Evolutionary conservation across 139 green algal species (phyloP), one percentile per base, ranked within the genome.

Genomic region (Microglena sp.): DNA sequence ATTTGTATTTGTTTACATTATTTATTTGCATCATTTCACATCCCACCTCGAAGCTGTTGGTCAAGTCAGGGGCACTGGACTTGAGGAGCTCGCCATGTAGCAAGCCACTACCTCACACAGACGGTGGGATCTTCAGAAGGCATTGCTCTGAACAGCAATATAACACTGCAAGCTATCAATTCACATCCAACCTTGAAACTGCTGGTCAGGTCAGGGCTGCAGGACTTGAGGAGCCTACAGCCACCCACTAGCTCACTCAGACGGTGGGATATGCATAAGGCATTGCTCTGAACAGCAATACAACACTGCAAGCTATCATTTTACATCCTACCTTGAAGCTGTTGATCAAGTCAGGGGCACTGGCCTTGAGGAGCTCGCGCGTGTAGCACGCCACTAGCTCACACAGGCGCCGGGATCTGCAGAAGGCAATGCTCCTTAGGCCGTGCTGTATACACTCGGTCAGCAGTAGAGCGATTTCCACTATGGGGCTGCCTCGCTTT

Each of bases 361-460:
- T 53, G 2, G 67, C 69, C 58, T 72, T 69, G 4, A 97, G 76
- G 1, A 78, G 82, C 68, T 95, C 87, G 8, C 87, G 74, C 1
- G 84, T 85, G 77, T 98, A 98, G 1, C 71, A 55, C 18, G 62
- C 74, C 28, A 99, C 92, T 46, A 99, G 84, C 86, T 99, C 93
- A 36, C 80, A 92, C 50, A 99, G 80, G 81, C 98, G 98, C 61
- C 86, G 77, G 5, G 87, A 60, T 68, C 90, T 90, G 80, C 93
- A 98, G 70, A 99, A 99, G 6, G 93, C 93, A 18, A 99, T 86
- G 27, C 84, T 94, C 30, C 85, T 67, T 59, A 96, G 70, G 4
- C 86, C 84, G 71, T 99, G 93, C 77, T 92, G 88, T 11, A 96
- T 76, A 50, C 85, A 89, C 79, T 97, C 90, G 21, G 87, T 81